These are phyloP conservation scores for Diaporthe amygdali DNA, from an alignment of 2,329 filamentous ascomycete genomes.

Conservation along the genomic window DNA sequence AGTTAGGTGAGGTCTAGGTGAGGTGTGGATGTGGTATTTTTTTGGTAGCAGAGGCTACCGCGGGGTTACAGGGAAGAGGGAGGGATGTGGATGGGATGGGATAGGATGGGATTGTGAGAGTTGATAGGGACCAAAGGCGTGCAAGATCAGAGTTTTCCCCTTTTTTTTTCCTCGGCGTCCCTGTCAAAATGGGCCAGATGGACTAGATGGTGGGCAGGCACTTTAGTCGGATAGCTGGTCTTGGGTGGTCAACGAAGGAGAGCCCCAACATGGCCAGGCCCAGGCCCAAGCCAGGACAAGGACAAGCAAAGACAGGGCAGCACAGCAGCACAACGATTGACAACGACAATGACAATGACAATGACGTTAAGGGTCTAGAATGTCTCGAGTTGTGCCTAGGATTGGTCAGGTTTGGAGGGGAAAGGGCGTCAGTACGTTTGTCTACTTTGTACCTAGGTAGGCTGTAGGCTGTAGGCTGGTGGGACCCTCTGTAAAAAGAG, in stretches of 20 bases:
- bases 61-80: constrained; percentile 25
- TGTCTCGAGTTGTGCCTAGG: not conserved
- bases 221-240: not conserved
- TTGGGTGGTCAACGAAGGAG: no score
- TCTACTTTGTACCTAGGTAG: no score
- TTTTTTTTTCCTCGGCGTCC: not conserved
- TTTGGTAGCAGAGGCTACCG: constrained; percentile 21
- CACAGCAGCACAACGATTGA: no score
- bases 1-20: not conserved
- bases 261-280: no score
- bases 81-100: constrained; percentile 11
- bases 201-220: not conserved
- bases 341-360: no score
- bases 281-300: no score
- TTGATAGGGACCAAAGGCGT: constrained; percentile 2
- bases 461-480: no score
- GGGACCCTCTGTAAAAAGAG: no score
- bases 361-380: constrained; percentile 22
- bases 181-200: not conserved
- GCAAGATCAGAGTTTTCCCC: constrained; percentile 23
- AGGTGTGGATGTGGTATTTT: not conserved
- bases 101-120: constrained; percentile 14
- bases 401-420: not conserved
- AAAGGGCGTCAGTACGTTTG: not conserved
- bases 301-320: not conserved